A percentile compares a stretch with the other conserved stretches of the same genome.
Evolutionary conservation across 2,329 filamentous ascomycete species (phyloP).

Genomic region (Biscogniauxia mediterranea): DNA sequence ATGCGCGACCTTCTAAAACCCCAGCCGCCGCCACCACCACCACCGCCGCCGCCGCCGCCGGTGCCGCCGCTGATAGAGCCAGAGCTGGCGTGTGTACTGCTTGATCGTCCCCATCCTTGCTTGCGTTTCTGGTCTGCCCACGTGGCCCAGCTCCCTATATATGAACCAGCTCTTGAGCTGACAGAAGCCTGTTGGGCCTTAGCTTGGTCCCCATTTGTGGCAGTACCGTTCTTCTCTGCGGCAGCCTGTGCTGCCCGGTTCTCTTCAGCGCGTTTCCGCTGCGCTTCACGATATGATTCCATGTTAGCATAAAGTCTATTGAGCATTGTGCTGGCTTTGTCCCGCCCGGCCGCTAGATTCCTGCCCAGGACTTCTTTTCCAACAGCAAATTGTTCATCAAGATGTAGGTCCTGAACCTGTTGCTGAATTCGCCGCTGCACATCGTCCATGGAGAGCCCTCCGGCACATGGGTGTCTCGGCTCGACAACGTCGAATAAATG

Average conservation of each 20-base stretch:
- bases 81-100: constrained; percentile 36
- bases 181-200: constrained; percentile 50
- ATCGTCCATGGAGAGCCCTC: constrained; percentile 89
- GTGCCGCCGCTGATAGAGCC: constrained; percentile 11
- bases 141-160: constrained; percentile 66
- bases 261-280: constrained; percentile 62
- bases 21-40: constrained; percentile 30
- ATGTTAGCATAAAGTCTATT: constrained; percentile 89
- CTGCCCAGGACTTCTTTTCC: constrained; percentile 84
- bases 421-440: constrained; percentile 86
- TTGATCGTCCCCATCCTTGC: constrained; percentile 38
- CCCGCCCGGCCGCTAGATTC: constrained; percentile 81
- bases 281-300: constrained; percentile 74
- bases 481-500: constrained; percentile 94
- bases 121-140: constrained; percentile 78
- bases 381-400: constrained; percentile 85
- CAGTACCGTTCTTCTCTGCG: constrained; percentile 27
- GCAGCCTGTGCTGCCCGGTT: constrained; percentile 34
- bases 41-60: constrained; percentile 16
- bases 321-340: constrained; percentile 84
- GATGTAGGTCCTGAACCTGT: constrained; percentile 89
- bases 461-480: constrained; percentile 88
- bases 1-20: constrained; percentile 33
- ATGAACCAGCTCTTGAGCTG: constrained; percentile 57
- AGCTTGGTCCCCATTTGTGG: constrained; percentile 33